These are phyloP conservation scores for Candolleomyces efflorescens DNA, from an alignment of 768 basidiomycete genomes.

Conservation along the genomic window DNA sequence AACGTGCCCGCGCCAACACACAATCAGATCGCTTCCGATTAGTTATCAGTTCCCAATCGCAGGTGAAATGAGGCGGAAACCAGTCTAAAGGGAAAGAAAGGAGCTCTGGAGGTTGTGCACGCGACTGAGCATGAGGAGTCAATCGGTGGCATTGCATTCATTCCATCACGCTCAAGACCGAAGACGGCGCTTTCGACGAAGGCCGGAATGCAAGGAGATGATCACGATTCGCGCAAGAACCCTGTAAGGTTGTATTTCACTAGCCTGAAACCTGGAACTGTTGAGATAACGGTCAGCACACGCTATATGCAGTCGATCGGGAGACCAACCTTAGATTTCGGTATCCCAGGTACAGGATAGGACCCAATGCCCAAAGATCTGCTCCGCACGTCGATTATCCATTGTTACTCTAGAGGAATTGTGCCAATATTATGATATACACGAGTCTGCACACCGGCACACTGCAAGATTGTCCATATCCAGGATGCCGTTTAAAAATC, in stretches of 20 bases:
- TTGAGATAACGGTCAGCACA: background rate
- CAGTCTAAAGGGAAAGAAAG: background rate
- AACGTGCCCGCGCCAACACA: conserved; percentile 6
- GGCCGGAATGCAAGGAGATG: no score
- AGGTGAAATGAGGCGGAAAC: background rate
- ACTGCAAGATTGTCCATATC: conserved; percentile 58
- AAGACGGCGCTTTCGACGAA: no score
- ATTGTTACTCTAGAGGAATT: background rate
- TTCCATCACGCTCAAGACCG: background rate
- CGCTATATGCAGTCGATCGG: background rate
- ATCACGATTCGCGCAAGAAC: no score
- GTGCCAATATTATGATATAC: background rate
- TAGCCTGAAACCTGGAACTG: background rate
- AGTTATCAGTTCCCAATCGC: background rate
- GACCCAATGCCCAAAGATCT: background rate
- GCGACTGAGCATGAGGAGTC: background rate
- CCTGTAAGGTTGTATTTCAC: no score
- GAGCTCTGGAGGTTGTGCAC: background rate
- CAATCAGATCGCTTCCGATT: conserved; percentile 1
- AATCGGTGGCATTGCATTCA: background rate
- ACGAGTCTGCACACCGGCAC: background rate
- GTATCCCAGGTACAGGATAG: background rate
- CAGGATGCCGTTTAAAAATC: conserved; percentile 81
- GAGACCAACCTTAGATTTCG: background rate
- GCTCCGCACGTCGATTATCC: background rate